These are phyloP conservation scores for Coemansia sp. DNA, from an alignment of 192 early-diverging fungal species.

Conservation along the genomic window DNA sequence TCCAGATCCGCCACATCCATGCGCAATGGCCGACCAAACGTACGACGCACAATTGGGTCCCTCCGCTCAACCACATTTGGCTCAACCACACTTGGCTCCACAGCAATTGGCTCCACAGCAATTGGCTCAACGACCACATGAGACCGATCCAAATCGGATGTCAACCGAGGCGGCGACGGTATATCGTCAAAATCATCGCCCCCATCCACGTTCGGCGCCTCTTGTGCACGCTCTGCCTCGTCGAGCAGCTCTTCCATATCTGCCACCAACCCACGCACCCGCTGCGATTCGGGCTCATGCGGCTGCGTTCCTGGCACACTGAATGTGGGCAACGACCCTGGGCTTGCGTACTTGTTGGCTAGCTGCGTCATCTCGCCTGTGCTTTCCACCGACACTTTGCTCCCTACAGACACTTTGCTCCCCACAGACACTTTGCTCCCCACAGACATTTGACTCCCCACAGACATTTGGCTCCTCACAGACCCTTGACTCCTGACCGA, in stretches of 20 bases:
- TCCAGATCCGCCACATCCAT: constrained; percentile 40
- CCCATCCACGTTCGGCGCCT: neutral
- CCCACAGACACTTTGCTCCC: constrained; percentile 1
- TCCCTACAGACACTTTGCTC: neutral
- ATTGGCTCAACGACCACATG: constrained; percentile 14
- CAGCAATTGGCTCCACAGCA: neutral
- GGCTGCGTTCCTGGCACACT: neutral
- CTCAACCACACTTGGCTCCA: neutral
- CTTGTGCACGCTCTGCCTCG: constrained; percentile 24
- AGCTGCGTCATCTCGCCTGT: constrained; percentile 26
- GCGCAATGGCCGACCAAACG: constrained; percentile 27
- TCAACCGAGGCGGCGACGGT: constrained; percentile 40
- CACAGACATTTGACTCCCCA: neutral
- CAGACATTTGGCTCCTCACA: neutral
- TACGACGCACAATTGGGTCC: constrained; percentile 8
- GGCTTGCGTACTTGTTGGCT: constrained; percentile 43
- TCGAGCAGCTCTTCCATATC: constrained; percentile 53
- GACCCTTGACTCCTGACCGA: neutral
- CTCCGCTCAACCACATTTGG: neutral
- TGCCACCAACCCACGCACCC: constrained; percentile 31
- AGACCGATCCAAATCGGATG: constrained; percentile 26
- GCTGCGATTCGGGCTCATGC: neutral
- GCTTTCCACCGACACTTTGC: constrained; percentile 5
- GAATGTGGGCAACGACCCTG: neutral
- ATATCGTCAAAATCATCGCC: constrained; percentile 28